Base-by-base conservation (phyloP, 129 eudicot genomes). In the Heracleum sosnowskyi region DNA sequence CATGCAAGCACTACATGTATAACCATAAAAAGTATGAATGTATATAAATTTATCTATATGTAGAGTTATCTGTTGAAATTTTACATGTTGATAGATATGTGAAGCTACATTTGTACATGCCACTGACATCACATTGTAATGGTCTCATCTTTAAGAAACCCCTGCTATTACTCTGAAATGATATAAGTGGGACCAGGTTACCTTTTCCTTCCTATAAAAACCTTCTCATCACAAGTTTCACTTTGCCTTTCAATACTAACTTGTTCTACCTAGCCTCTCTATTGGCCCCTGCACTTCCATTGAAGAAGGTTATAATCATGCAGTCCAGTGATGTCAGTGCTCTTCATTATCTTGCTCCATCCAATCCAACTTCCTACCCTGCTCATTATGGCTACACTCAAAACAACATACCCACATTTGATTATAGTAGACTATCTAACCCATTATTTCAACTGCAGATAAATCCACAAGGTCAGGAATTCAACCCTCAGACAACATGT, bases 201-300 rank as follows among this genome's bases (percentile, higher is more conserved):
- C 86, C 83, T 90, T 91, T 75, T 70, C 79, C 84, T 22, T 78
- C 88, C 97, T 94, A 94, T 94, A 94, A 87, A 81, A 41, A 72
- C 91, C 88, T 84, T 80, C 60, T 76, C 80, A 74, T 79, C 89
- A 71, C 82, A 83, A 68, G 84, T 83, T 86, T 83, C 74, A 87
- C 77, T 86, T 83, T 88, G 82, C 89, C 88, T 84, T 78, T 83
- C 86, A 73, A 13, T 40, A 39, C 53, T 77, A 85, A 79, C 79
- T 80, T 68, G 76, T 44, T 82, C 84, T 78, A 72, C 69, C 82
- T 73, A 28, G 53, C 46, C 77, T 73, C 72, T 69, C 78, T 77
- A 73, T 76, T 70, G 62, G 55, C 73, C 80, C 80, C 78, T 63
- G 75, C 77, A 36, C 34, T 69, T 51, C 34, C 34, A 22, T 39